Conservation (phyloP, 331 rosid genomes). For the Spiraea crenata region DNA sequence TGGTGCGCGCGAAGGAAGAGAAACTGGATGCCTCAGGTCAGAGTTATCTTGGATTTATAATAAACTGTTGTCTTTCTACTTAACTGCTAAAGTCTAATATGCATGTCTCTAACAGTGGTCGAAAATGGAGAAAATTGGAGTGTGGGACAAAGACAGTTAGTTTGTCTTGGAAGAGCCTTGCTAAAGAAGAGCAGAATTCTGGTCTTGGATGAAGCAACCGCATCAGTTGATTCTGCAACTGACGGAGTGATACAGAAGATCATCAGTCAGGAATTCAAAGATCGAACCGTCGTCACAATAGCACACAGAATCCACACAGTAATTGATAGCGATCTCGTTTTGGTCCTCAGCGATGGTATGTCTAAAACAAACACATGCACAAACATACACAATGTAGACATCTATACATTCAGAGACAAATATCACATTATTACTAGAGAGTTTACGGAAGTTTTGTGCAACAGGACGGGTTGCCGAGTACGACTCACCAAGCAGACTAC, state of each 20-base stretch:
- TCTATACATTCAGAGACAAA: not conserved
- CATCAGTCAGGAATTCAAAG: conserved; percentile 69
- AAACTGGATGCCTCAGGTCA: conserved; percentile 64
- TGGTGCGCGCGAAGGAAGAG: conserved; percentile 66
- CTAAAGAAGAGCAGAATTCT: conserved; percentile 79
- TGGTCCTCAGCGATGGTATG: conserved; percentile 92
- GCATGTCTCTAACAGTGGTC: conserved; percentile 48
- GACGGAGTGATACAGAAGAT: conserved; percentile 76
- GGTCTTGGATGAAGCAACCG: conserved; percentile 85
- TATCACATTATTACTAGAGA: not conserved
- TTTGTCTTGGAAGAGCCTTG: conserved; percentile 89
- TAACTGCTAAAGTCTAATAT: conserved; percentile 8
- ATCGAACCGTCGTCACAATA: conserved; percentile 75
- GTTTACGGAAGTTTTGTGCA: conserved; percentile 11
- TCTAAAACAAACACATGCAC: not conserved
- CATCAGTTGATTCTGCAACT: conserved; percentile 91
- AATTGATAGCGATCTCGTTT: conserved; percentile 72
- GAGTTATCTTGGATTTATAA: conserved; percentile 15
- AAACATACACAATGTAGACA: not conserved
- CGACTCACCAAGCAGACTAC: conserved; percentile 75
- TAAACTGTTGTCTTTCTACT: conserved; percentile 3
- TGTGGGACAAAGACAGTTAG: conserved; percentile 78
- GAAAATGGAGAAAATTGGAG: conserved; percentile 97
- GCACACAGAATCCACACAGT: conserved; percentile 95
- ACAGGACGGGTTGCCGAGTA: conserved; percentile 83